Conservation (phyloP, 2,329 filamentous ascomycete species). For the Pestalotiopsis sp. region DNA sequence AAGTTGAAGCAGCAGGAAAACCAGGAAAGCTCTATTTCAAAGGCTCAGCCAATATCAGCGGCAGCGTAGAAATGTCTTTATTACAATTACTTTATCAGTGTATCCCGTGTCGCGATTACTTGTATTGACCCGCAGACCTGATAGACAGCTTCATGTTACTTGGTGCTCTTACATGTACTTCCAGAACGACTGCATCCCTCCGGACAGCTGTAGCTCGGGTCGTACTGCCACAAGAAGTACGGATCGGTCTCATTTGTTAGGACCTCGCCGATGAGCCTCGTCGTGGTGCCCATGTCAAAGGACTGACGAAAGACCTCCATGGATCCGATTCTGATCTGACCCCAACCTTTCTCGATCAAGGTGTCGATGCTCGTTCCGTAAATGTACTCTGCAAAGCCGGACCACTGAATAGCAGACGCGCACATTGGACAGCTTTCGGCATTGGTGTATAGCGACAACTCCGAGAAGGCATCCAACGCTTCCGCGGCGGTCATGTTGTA, state of each 20-base stretch:
- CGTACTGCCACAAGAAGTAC: conserved; percentile 58
- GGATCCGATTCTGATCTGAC: conserved; percentile 49
- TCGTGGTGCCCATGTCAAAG: conserved; percentile 35
- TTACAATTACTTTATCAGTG: not conserved
- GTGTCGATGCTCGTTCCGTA: conserved; percentile 53
- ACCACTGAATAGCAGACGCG: conserved; percentile 57
- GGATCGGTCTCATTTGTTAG: conserved; percentile 55
- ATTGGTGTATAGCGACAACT: conserved; percentile 58
- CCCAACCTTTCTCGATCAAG: conserved; percentile 50
- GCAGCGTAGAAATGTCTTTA: not conserved
- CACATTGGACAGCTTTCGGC: conserved; percentile 62
- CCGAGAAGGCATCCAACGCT: conserved; percentile 45
- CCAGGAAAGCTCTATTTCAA: not conserved
- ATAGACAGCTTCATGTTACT: too few relatives aligned
- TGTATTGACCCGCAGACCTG: too few relatives aligned
- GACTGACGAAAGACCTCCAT: conserved; percentile 49
- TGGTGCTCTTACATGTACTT: not conserved
- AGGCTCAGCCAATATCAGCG: not conserved
- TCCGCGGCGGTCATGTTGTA: conserved; percentile 44
- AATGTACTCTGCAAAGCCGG: conserved; percentile 57
- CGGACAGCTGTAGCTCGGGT: conserved; percentile 24
- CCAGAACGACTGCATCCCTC: conserved; percentile 9
- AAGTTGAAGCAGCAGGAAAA: not conserved
- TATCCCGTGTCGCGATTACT: too few relatives aligned
- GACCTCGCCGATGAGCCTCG: conserved; percentile 45